Conservation (phyloP, 2,329 filamentous ascomycete genomes). For the Talaromyces sp. region DNA sequence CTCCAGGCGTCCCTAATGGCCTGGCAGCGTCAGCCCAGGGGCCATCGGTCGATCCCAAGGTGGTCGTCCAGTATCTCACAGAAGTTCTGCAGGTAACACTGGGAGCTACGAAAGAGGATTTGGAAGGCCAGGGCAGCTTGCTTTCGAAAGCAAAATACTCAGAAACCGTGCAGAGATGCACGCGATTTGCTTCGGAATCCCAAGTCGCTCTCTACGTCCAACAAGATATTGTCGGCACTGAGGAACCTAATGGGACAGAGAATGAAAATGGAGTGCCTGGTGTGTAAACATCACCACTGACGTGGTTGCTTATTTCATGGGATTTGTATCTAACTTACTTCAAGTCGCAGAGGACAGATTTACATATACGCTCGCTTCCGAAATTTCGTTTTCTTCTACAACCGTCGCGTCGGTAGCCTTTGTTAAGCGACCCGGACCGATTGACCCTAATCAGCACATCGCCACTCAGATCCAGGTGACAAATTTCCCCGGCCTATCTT, state of each 20-base stretch:
- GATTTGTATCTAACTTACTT: neutral
- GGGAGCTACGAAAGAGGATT: conserved; percentile 68
- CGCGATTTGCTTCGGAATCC: conserved; percentile 80
- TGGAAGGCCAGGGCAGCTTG: conserved; percentile 75
- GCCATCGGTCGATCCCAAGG: conserved; percentile 55
- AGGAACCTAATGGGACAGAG: conserved; percentile 38
- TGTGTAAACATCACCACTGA: neutral
- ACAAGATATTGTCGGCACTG: conserved; percentile 60
- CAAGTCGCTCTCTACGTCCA: conserved; percentile 87
- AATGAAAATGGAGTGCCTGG: conserved; percentile 35
- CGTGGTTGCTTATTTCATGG: neutral
- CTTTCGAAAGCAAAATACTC: conserved; percentile 64
- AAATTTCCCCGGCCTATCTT: conserved; percentile 78
- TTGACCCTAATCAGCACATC: conserved; percentile 77
- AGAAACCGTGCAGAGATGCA: conserved; percentile 82
- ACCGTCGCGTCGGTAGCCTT: conserved; percentile 85
- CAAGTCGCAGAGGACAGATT: conserved; percentile 44
- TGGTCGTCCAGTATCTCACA: conserved; percentile 66
- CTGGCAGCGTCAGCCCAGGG: conserved; percentile 22
- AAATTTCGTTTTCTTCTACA: conserved; percentile 67
- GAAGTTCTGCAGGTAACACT: conserved; percentile 67
- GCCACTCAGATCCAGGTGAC: conserved; percentile 86
- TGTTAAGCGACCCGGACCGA: conserved; percentile 80
- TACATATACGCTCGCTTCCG: conserved; percentile 72
- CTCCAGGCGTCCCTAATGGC: conserved; percentile 30